Base-by-base conservation (phyloP, 441 rosid species). In the Hura crepitans region DNA sequence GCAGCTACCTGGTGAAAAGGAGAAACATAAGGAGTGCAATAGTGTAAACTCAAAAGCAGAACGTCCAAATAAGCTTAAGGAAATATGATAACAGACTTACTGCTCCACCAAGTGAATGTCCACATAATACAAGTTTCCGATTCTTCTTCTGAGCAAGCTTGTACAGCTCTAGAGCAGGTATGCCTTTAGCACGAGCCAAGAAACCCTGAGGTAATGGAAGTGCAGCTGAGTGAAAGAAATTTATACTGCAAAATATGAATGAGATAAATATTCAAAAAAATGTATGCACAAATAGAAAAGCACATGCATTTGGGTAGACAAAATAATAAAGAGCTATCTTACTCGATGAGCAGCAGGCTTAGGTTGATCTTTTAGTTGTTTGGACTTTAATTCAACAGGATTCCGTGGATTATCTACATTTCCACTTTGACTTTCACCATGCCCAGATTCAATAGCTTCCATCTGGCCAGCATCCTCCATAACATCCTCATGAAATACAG, bases 301-400 rank as follows among this genome's bases (percentile, higher is more conserved):
- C 14, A n/a, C 39, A 58, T 65, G 62, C 35, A 47, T 65, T 65
- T 22, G 50, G 31, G 27, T 56, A 42, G 72, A 13, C 17, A 50
- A 62, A 71, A 61, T 25, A 60, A 64, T 9, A 54, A 42, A 57
- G 35, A 18, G 30, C 56, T 46, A 75, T 65, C 84, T 75, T 84
- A 94, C 99, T 84, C 97, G 89, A 85, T 94, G 99, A 70, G 90
- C 97, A 65, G 97, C 99, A 79, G 99, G 99, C 84, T 85, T 92
- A 59, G 90, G 84, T 71, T 81, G 84, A 77, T 85, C 89, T 71
- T 82, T 83, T 28, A 77, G 70, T 79, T 74, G 81, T 77, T 82
- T 85, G 61, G 84, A 74, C 82, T 85, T 89, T 70, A 85, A 55
- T 63, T 81, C 88, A 12, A 80, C 72, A 25, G 90, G 71, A 79